Conservation (phyloP, 306 rosid species). For the Oxytropis ochrocephala region DNA sequence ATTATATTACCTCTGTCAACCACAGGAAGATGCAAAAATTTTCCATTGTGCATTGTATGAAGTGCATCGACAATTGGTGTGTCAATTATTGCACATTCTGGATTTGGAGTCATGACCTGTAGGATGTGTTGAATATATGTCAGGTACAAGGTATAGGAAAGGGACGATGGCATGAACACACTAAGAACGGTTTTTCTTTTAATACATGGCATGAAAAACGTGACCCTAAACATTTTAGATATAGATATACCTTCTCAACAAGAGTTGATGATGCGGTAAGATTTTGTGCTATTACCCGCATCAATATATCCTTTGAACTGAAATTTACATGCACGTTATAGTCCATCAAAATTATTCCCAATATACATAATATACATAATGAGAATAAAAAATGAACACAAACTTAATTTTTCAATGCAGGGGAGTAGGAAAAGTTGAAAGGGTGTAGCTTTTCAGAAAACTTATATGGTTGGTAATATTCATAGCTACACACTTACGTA, state of each 20-base stretch:
- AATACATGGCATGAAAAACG: background rate
- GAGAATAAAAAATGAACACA: background rate
- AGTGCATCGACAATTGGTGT: constrained; percentile 94
- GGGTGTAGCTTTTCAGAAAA: background rate
- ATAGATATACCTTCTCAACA: constrained; percentile 66
- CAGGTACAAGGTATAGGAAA: background rate
- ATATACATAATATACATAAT: background rate
- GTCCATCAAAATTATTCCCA: background rate
- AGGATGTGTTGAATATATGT: constrained; percentile 14
- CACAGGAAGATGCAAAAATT: constrained; percentile 88
- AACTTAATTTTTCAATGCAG: background rate
- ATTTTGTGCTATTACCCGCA: constrained; percentile 82
- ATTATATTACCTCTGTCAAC: constrained; percentile 62
- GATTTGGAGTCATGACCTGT: constrained; percentile 94
- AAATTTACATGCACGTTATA: constrained; percentile 12
- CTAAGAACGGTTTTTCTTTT: background rate
- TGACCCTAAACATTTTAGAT: background rate
- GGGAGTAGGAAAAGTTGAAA: background rate
- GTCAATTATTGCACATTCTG: constrained; percentile 77
- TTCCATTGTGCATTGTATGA: constrained; percentile 90
- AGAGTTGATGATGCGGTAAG: constrained; percentile 68
- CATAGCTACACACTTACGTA: constrained; percentile 51
- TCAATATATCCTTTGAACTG: constrained; percentile 92
- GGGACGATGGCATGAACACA: background rate
- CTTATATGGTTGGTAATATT: background rate